Evolutionary conservation across 805 yeast species (phyloP).

Genomic region (Candida verbasci): DNA sequence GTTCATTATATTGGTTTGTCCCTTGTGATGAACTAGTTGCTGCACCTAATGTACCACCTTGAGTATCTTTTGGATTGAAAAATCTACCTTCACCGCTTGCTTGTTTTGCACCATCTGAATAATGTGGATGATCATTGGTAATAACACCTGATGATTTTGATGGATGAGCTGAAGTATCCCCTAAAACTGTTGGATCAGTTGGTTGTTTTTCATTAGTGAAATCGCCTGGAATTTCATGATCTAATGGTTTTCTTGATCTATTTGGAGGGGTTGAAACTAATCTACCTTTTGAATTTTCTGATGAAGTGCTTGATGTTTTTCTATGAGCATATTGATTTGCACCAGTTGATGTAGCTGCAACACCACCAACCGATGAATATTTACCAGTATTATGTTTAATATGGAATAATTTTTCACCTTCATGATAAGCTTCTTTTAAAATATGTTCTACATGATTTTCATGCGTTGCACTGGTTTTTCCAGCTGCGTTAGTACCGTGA

Average conservation of each 20-base stretch:
- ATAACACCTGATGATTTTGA: slow-evolving; percentile 8
- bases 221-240: slow-evolving; percentile 27
- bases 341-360: neutral
- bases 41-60: slow-evolving; percentile 21
- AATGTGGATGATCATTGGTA: slow-evolving; percentile 21
- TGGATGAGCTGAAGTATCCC: neutral
- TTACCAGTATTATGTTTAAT: slow-evolving; percentile 1
- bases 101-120: slow-evolving; percentile 25
- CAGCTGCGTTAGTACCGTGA: slow-evolving; percentile 4
- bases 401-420: slow-evolving; percentile 6
- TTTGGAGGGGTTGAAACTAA: slow-evolving; percentile 27
- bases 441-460: neutral
- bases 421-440: slow-evolving; percentile 5
- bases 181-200: slow-evolving; percentile 19
- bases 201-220: slow-evolving; percentile 30
- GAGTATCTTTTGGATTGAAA: slow-evolving; percentile 34
- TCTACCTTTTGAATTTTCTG: slow-evolving; percentile 19
- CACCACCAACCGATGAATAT: neutral
- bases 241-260: slow-evolving; percentile 18
- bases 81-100: slow-evolving; percentile 27
- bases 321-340: neutral
- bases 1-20: slow-evolving; percentile 14
- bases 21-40: slow-evolving; percentile 11
- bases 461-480: slow-evolving; percentile 1
- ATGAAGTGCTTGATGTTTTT: slow-evolving; percentile 1